Evolutionary conservation across 2,329 filamentous ascomycete genomes (phyloP), one percentile per base, ranked within the genome.

Genomic region (Leptographium procerum): DNA sequence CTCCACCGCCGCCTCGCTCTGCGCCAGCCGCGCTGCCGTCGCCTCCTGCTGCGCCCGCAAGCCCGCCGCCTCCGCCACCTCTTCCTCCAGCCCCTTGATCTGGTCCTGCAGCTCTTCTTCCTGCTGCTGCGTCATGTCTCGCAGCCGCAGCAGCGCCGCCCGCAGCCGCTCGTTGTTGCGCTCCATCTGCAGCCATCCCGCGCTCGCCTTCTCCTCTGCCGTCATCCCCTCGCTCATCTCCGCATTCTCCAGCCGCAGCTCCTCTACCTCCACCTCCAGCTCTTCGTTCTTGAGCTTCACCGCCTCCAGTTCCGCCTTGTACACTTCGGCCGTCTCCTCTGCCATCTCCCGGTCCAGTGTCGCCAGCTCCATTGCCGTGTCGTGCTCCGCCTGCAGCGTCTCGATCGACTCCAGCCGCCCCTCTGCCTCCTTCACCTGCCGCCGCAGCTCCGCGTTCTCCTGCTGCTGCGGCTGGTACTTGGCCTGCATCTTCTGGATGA

Each of bases 271-370:
- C 11, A 96, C 76, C 65, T 94, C 85, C 9, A 95, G 76, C 70
- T 97, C 91, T 69, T 97, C 91, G 1, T 84, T 73, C 67, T 86
- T 90, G 59, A 82, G 75, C 66, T 89, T 89, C 57, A 95, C 70
- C 2, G 83, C 80, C 43, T 95, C 88, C 28, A 95, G 75, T 67
- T 99, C 91, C 1, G 82, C 80, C 69, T 91, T 94, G 55, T 87
- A 77, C 22, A 87, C 84, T 64, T 97, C 94, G 0, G 89, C 87
- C 50, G 85, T 90, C 71, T 96, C 92, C 70, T 99, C 91, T 0
- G 94, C 94, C 88, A 97, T 95, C 71, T 99, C 92, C 51, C 89
- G 84, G 69, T 99, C 94, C 29, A 99, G 76, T 0, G 89, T 87
- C 8, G 91, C 90, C 71, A 94, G 82, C 72, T 99, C 94, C 67